phyloP scores from a whole-genome alignment of 2,329 filamentous ascomycete genomes.

The Pezicula carpinea region DNA sequence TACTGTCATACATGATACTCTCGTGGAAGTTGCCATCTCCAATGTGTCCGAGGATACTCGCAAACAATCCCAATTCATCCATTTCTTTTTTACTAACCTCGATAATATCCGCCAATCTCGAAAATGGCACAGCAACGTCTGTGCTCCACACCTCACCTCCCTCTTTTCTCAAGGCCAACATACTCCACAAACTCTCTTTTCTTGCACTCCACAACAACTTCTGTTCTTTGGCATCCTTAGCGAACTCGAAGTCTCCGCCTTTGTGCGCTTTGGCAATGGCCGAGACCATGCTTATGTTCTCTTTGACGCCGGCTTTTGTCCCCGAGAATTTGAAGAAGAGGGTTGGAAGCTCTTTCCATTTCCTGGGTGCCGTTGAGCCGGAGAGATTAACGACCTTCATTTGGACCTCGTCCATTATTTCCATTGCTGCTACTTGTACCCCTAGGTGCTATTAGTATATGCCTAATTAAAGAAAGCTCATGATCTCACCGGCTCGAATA shows the following conservation, averaged over 20 bases:
- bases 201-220: conserved; percentile 74
- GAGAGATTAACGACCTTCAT: conserved; percentile 78
- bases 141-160: conserved; percentile 77
- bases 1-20: conserved; percentile 80
- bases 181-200: conserved; percentile 81
- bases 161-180: conserved; percentile 63
- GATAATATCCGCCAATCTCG: conserved; percentile 66
- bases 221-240: conserved; percentile 65
- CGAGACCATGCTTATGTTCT: conserved; percentile 69
- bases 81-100: conserved; percentile 87
- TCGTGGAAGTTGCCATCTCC: conserved; percentile 95
- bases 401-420: conserved; percentile 85
- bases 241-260: conserved; percentile 70
- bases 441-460: conserved; percentile 62
- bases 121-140: conserved; percentile 79
- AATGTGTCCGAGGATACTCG: conserved; percentile 83
- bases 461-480: conserved; percentile 30
- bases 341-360: conserved; percentile 72
- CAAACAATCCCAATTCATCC: conserved; percentile 80
- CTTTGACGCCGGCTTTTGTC: conserved; percentile 69
- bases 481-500: conserved; percentile 55
- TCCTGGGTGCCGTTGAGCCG: conserved; percentile 61
- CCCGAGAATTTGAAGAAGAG: conserved; percentile 86
- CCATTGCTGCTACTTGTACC: conserved; percentile 38
- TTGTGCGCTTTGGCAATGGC: conserved; percentile 61